Percentiles rank a stretch among this genome's conserved stretches.
These are phyloP conservation scores for Thermomyces lanuginosus DNA, from an alignment of 2,329 filamentous ascomycete genomes.

Conservation along the genomic window DNA sequence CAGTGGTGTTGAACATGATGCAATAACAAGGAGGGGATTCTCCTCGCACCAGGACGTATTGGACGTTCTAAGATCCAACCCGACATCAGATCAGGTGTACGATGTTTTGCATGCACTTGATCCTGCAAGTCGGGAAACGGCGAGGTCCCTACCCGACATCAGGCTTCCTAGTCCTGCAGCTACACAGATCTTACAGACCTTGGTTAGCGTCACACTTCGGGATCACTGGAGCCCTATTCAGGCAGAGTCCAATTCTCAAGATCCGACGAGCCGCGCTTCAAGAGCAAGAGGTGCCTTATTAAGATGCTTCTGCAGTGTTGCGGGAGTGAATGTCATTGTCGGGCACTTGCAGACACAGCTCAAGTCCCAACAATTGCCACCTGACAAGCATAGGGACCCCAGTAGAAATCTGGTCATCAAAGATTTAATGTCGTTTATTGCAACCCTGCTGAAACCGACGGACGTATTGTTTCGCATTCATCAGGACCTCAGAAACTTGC, in stretches of 20 bases:
- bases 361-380: slow-evolving; percentile 10
- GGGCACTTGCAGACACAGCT: slow-evolving; percentile 50
- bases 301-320: slow-evolving; percentile 52
- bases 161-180: slow-evolving; percentile 47
- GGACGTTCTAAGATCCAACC: slow-evolving; percentile 24
- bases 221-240: slow-evolving; percentile 62
- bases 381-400: slow-evolving; percentile 18
- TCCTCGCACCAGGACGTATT: slow-evolving; percentile 15
- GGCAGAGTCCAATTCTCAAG: slow-evolving; percentile 8
- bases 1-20: background rate
- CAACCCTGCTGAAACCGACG: slow-evolving; percentile 28
- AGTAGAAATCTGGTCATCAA: slow-evolving; percentile 17
- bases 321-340: slow-evolving; percentile 61
- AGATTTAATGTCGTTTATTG: slow-evolving; percentile 21
- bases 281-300: slow-evolving; percentile 35
- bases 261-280: no score
- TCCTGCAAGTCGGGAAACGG: slow-evolving; percentile 12
- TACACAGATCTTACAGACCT: slow-evolving; percentile 56
- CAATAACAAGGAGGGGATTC: no score
- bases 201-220: slow-evolving; percentile 59
- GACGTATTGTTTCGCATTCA: slow-evolving; percentile 30
- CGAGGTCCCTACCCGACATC: slow-evolving; percentile 36
- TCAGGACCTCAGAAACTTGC: slow-evolving; percentile 26
- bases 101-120: slow-evolving; percentile 20
- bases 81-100: slow-evolving; percentile 18